These are phyloP conservation scores for Aspergillus texensis DNA, from an alignment of 2,329 filamentous ascomycete genomes.

Conservation along the genomic window DNA sequence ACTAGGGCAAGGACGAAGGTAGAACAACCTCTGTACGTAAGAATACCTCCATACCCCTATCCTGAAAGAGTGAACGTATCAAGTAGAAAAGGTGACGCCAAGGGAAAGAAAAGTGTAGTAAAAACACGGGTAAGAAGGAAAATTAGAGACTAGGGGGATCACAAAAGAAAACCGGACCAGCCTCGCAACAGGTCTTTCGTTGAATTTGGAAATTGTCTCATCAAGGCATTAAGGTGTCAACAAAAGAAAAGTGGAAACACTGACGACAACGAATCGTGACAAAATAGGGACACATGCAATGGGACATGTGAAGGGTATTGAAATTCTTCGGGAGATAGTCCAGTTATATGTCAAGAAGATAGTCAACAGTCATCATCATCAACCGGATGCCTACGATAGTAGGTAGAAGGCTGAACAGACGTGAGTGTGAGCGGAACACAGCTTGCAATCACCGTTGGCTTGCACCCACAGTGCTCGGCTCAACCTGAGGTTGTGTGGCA, in stretches of 20 bases:
- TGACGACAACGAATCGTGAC: slow-evolving; percentile 5
- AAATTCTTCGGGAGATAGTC: not conserved
- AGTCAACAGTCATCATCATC: not conserved
- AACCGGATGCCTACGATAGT: not conserved
- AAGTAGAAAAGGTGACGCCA: not conserved
- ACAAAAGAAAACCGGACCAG: not conserved
- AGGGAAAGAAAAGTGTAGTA: slow-evolving; percentile 7
- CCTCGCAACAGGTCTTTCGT: not conserved
- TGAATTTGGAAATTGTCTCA: not conserved
- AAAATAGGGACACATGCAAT: slow-evolving; percentile 9
- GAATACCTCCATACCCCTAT: not conserved
- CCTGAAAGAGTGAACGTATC: not conserved
- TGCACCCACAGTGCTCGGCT: slow-evolving; percentile 13
- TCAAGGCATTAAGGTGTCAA: slow-evolving; percentile 1
- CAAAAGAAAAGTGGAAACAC: slow-evolving; percentile 4
- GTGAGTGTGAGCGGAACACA: not conserved
- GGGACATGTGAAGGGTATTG: slow-evolving; percentile 11
- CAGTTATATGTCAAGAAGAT: not conserved
- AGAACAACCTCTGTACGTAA: slow-evolving; percentile 15
- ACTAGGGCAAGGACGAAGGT: slow-evolving; percentile 8
- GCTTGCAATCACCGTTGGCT: slow-evolving; percentile 20
- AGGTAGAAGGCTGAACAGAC: not conserved
- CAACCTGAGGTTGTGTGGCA: slow-evolving; percentile 17
- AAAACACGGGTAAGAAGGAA: slow-evolving; percentile 12
- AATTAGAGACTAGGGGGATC: not conserved